These are phyloP conservation scores for Heracleum sosnowskyi DNA, from an alignment of 129 eudicot species.

Conservation along the genomic window DNA sequence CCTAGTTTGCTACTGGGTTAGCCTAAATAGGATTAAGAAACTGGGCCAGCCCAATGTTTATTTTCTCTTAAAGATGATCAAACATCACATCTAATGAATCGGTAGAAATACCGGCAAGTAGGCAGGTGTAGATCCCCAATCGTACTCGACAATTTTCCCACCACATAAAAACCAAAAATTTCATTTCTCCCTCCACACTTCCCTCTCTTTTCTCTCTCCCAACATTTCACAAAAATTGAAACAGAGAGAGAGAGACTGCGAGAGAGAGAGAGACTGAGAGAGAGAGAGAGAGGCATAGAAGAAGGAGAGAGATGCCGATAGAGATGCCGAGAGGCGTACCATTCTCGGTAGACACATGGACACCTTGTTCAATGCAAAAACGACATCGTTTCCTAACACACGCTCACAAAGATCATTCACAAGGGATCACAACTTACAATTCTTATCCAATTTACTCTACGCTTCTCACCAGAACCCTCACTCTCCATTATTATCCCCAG, in stretches of 20 bases:
- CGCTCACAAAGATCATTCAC: conserved; percentile 89
- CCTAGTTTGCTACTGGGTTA: too few relatives aligned
- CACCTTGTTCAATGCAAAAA: conserved; percentile 42
- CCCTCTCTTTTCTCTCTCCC: neutral
- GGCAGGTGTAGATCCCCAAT: too few relatives aligned
- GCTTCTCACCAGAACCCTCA: conserved; percentile 48
- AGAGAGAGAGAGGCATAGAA: too few relatives aligned
- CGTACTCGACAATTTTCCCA: conserved; percentile 3
- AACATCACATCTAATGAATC: too few relatives aligned
- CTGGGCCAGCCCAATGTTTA: too few relatives aligned
- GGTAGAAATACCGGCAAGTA: too few relatives aligned
- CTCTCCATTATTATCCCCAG: conserved; percentile 50
- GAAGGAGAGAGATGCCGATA: conserved; percentile 45
- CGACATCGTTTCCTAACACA: conserved; percentile 72
- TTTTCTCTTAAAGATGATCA: too few relatives aligned
- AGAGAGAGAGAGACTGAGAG: too few relatives aligned
- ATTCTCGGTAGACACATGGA: conserved; percentile 84
- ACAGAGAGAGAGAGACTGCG: too few relatives aligned
- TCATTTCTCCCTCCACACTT: neutral
- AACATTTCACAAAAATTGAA: neutral
- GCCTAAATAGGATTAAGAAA: too few relatives aligned
- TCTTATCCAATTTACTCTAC: conserved; percentile 66
- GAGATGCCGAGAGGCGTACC: conserved; percentile 85
- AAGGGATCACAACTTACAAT: conserved; percentile 50
- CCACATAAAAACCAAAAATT: neutral